Base-by-base conservation (phyloP, 495 filamentous ascomycete genomes). In the Rhypophila decipiens region DNA sequence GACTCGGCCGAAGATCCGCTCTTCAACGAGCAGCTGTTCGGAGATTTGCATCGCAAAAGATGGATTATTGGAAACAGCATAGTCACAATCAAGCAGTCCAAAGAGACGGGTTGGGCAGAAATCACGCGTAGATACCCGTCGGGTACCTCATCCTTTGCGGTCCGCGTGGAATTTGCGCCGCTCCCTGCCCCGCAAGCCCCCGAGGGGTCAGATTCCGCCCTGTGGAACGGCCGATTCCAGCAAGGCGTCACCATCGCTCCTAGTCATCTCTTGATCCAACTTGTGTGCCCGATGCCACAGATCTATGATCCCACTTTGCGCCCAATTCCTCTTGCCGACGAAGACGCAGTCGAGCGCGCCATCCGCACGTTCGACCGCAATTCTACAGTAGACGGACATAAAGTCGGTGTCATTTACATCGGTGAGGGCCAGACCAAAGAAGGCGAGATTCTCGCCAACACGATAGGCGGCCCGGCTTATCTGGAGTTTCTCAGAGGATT, bases 391-490 rank as follows among this genome's bases (percentile, higher is more conserved):
- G 94, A 99, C 65, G 86, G 90, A 10, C 89, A 99, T 65, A 95
- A 95, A 60, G 85, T 95, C 39, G 94, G 93, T 17, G 83, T 99
- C 18, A 82, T 99, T 43, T 99, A 96, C 60, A 81, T 95, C 49
- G 88, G 82, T 27, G 80, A 88, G 44, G 84, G 85, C 18, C 94
- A 97, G 59, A 86, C 77, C 9, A 65, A 77, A 3, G 94, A 96
- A 60, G 68, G 67, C 2, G 87, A 90, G 47, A 95, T 97, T 27
- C 73, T 99, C 1, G 76, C 83, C 24, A 97, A 99, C 58, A 80
- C 82, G 9, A 76, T 75, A 19, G 94, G 93, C 18, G 88, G 85
- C 41, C 71, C 82, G 15, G 89, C 95, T 57, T 99, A 95, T 60
- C 83, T 85, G 13, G 77, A 84, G 42, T 94, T 97, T 61, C 60